Conservation (phyloP, 176 grass and related monocot genomes). For the Elaeis guineensis region DNA sequence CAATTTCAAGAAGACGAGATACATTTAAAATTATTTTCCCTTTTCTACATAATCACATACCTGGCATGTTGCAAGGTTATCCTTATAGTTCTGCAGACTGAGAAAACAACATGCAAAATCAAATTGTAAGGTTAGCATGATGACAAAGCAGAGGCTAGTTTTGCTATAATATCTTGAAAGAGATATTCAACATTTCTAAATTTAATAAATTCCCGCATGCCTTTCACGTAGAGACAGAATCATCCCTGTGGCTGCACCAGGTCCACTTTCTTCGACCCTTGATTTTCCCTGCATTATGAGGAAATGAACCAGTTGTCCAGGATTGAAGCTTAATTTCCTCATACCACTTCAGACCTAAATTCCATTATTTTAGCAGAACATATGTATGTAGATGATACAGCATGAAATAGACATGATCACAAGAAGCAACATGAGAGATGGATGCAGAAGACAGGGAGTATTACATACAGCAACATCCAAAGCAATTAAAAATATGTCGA, state of each 20-base stretch:
- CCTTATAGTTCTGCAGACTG: constrained; percentile 93
- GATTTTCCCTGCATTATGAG: constrained; percentile 51
- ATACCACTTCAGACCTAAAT: too few relatives aligned
- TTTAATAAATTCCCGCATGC: constrained; percentile 18
- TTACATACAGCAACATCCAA: too few relatives aligned
- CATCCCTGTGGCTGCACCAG: constrained; percentile 93
- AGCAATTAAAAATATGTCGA: too few relatives aligned
- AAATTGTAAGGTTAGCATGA: constrained; percentile 12
- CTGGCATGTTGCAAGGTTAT: constrained; percentile 75
- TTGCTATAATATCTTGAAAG: not conserved
- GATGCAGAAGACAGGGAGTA: too few relatives aligned
- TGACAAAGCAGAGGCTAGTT: not conserved
- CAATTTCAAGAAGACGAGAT: not conserved
- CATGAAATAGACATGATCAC: too few relatives aligned
- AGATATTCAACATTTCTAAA: not conserved
- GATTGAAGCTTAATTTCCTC: too few relatives aligned
- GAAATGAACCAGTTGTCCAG: not conserved
- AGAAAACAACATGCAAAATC: constrained; percentile 16
- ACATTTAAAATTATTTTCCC: too few relatives aligned
- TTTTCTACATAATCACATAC: constrained; percentile 17
- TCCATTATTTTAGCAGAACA: too few relatives aligned
- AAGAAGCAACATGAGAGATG: too few relatives aligned
- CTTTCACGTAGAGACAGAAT: constrained; percentile 96
- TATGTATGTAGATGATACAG: too few relatives aligned
- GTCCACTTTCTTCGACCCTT: constrained; percentile 83